Conservation (phyloP, 2,329 filamentous ascomycete genomes). For the Epicoccum nigrum region DNA sequence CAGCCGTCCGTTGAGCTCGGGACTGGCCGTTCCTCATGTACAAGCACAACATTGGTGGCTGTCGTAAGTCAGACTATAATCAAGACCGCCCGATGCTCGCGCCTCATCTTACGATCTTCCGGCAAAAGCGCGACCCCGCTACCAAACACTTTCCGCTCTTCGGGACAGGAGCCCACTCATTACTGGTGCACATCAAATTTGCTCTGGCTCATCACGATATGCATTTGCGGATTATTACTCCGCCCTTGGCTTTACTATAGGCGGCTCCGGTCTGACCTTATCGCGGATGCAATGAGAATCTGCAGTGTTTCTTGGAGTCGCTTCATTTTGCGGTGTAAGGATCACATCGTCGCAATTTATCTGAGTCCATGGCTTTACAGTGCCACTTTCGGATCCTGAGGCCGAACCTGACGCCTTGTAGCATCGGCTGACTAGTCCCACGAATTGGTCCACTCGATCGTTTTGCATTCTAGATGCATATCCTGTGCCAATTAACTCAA, state of each 20-base stretch:
- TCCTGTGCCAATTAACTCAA: slow-evolving; percentile 31
- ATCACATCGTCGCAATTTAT: background rate
- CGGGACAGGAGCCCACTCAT: background rate
- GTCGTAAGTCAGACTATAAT: slow-evolving; percentile 24
- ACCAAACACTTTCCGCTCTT: background rate
- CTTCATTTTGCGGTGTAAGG: slow-evolving; percentile 27
- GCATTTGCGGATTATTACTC: too few relatives aligned
- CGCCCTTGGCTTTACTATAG: background rate
- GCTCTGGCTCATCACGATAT: background rate
- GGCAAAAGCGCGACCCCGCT: slow-evolving; percentile 33
- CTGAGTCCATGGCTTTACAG: background rate
- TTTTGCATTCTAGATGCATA: slow-evolving; percentile 24
- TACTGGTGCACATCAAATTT: background rate
- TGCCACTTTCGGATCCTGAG: slow-evolving; percentile 2
- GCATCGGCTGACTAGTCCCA: slow-evolving; percentile 33
- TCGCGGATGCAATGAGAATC: background rate
- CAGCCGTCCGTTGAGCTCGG: slow-evolving; percentile 40
- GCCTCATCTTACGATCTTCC: slow-evolving; percentile 36
- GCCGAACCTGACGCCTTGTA: slow-evolving; percentile 1
- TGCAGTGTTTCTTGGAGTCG: slow-evolving; percentile 2
- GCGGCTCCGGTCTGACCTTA: background rate
- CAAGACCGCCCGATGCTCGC: slow-evolving; percentile 24
- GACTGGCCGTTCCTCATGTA: slow-evolving; percentile 42
- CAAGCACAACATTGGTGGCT: slow-evolving; percentile 35
- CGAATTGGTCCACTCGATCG: slow-evolving; percentile 26